Evolutionary conservation across 192 early-diverging fungal species (phyloP).

Genomic region (Lunasporangiospora selenospora): DNA sequence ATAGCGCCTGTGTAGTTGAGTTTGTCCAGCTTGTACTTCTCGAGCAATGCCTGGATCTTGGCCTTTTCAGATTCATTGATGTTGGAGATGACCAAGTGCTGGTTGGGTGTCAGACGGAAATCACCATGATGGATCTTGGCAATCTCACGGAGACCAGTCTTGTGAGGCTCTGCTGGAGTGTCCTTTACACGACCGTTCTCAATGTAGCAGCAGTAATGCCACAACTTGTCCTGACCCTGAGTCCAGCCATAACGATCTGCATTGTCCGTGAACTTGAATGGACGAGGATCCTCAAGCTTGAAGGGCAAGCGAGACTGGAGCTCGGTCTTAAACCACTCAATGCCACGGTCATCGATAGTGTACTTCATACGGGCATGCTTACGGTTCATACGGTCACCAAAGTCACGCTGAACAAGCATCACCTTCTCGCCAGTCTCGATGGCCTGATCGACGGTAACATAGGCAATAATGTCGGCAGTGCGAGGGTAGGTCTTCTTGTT

Average conservation of each 20-base stretch:
- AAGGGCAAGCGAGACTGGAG: conserved; percentile 84
- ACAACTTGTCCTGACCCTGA: conserved; percentile 66
- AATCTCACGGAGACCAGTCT: conserved; percentile 80
- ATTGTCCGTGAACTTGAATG: conserved; percentile 85
- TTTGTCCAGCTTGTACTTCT: conserved; percentile 84
- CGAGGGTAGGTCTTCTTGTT: conserved; percentile 98
- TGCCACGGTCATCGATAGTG: conserved; percentile 94
- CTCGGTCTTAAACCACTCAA: conserved; percentile 90
- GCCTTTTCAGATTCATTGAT: conserved; percentile 75
- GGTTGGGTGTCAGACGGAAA: conserved; percentile 93
- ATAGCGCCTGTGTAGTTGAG: conserved; percentile 79
- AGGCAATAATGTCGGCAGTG: conserved; percentile 80
- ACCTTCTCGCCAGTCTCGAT: conserved; percentile 89
- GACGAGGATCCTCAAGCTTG: conserved; percentile 67
- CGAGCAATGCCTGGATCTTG: conserved; percentile 72
- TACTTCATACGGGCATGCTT: conserved; percentile 99
- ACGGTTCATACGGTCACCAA: conserved; percentile 95
- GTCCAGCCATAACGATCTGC: conserved; percentile 97
- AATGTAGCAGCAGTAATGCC: conserved; percentile 90
- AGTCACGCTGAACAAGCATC: conserved; percentile 92
- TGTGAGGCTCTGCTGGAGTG: conserved; percentile 71
- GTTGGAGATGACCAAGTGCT: conserved; percentile 86
- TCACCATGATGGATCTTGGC: conserved; percentile 76
- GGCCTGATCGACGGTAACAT: conserved; percentile 78
- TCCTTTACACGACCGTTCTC: conserved; percentile 94